Conservation (phyloP, 805 yeast genomes). For the Saccharomyces mikatae region DNA sequence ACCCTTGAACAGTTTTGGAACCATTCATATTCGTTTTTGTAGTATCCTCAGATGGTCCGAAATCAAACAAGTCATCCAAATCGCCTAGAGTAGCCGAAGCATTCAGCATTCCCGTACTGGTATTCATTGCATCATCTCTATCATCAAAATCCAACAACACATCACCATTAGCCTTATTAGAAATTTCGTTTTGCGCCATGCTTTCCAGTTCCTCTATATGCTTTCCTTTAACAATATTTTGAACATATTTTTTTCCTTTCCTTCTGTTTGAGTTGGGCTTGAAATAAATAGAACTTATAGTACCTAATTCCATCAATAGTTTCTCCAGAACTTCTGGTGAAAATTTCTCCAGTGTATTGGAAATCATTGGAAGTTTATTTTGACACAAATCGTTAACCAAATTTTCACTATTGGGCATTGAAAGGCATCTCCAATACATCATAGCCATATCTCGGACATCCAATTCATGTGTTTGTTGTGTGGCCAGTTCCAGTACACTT, state of each 20-base stretch:
- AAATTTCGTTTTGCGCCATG: slow-evolving; percentile 69
- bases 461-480: slow-evolving; percentile 58
- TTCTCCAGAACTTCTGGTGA: slow-evolving; percentile 61
- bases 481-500: slow-evolving; percentile 50
- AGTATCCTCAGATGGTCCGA: slow-evolving; percentile 21
- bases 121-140: slow-evolving; percentile 35
- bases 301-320: slow-evolving; percentile 67
- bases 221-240: slow-evolving; percentile 36
- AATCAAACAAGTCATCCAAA: slow-evolving; percentile 60
- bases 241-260: slow-evolving; percentile 34
- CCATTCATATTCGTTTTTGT: neutral
- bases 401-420: slow-evolving; percentile 32
- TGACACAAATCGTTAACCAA: slow-evolving; percentile 25
- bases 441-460: slow-evolving; percentile 77
- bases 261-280: slow-evolving; percentile 63
- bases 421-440: slow-evolving; percentile 70
- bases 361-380: slow-evolving; percentile 55
- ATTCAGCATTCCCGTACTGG: slow-evolving; percentile 5
- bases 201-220: slow-evolving; percentile 71
- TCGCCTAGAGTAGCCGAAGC: slow-evolving; percentile 53
- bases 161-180: slow-evolving; percentile 58
- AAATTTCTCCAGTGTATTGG: slow-evolving; percentile 63
- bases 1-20: slow-evolving; percentile 3
- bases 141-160: slow-evolving; percentile 81
- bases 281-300: slow-evolving; percentile 83